Conservation (phyloP, 2,329 filamentous ascomycete species). For the Pyricularia pennisetigena region DNA sequence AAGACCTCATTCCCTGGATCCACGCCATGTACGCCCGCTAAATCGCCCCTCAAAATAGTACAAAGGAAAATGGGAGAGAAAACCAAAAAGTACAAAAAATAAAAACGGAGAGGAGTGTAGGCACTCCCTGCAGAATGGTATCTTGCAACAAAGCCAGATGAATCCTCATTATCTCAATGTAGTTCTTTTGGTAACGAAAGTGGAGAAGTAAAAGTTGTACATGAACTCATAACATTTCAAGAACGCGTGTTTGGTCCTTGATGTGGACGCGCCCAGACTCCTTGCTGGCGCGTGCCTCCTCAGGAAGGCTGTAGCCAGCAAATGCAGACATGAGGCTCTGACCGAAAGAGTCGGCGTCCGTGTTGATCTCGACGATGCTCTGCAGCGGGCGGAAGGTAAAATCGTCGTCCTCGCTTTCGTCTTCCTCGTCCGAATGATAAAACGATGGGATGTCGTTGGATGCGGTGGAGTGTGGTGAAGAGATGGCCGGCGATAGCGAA, state of each 20-base stretch:
- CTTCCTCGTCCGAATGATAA: conserved; percentile 28
- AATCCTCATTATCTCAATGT: background rate
- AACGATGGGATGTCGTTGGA: conserved; percentile 34
- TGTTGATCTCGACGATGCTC: conserved; percentile 4
- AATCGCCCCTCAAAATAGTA: background rate
- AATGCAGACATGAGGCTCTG: conserved; percentile 17
- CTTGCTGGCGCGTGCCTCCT: background rate
- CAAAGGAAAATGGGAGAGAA: background rate
- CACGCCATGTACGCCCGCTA: background rate
- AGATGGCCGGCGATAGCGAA: conserved; percentile 20
- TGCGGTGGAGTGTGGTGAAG: conserved; percentile 23
- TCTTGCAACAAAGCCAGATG: background rate
- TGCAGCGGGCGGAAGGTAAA: conserved; percentile 17
- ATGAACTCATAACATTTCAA: background rate
- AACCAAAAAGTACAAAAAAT: no score
- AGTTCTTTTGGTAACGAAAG: background rate
- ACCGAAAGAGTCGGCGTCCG: conserved; percentile 11
- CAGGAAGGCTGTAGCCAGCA: conserved; percentile 38
- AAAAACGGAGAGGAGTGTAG: background rate
- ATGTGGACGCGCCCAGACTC: background rate
- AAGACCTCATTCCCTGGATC: background rate
- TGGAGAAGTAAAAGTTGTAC: background rate
- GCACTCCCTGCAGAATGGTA: background rate
- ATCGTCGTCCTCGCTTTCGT: conserved; percentile 24
- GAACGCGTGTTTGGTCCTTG: background rate